A percentile compares a stretch with the other conserved stretches of the same genome.
Conservation (phyloP, 192 early-diverging fungal genomes). For the Entophlyctis luteolus region DNA sequence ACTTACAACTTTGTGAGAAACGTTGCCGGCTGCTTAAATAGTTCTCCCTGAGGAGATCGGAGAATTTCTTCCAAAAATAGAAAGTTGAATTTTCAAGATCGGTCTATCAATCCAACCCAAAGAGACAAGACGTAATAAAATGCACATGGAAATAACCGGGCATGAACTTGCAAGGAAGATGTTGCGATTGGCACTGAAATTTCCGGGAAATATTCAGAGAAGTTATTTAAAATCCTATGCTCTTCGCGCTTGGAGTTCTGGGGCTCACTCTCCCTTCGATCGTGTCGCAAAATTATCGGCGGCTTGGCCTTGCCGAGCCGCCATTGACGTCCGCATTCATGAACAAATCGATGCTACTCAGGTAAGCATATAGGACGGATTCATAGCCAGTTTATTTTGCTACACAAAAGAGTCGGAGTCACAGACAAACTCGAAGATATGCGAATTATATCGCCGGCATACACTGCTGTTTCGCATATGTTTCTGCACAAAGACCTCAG, state of each 20-base stretch:
- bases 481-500: slow-evolving; percentile 29
- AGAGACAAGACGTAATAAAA: no score
- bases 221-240: no score
- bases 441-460: slow-evolving; percentile 15
- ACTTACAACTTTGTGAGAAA: no score
- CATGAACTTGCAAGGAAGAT: no score
- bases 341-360: slow-evolving; percentile 12
- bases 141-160: no score
- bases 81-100: no score
- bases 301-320: slow-evolving; percentile 21
- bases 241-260: not conserved
- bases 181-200: no score
- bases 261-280: slow-evolving; percentile 26
- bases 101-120: no score
- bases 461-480: slow-evolving; percentile 32
- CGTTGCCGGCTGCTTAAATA: no score
- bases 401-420: slow-evolving; percentile 2
- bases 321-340: slow-evolving; percentile 8
- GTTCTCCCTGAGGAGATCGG: no score
- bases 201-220: no score
- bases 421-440: slow-evolving; percentile 14
- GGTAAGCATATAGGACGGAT: not conserved
- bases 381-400: not conserved
- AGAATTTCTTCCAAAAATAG: no score
- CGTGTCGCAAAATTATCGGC: slow-evolving; percentile 13